Conservation (phyloP, 768 basidiomycete genomes). For the Kwoniella sp. region DNA sequence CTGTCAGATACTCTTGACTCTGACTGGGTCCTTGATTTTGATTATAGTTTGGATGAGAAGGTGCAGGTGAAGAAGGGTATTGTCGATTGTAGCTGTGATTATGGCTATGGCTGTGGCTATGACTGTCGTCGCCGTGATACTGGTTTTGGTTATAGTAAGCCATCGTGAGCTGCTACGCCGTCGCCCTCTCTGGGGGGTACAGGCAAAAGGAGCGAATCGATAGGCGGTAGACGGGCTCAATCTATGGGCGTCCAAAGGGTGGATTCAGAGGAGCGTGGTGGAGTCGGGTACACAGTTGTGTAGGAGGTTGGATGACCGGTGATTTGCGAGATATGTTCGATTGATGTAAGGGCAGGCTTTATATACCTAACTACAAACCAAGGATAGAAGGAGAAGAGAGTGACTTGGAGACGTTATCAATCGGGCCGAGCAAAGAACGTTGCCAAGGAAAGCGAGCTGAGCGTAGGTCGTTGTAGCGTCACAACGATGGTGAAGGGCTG, state of each 20-base stretch:
- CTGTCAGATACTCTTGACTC: neutral
- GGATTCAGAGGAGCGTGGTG: neutral
- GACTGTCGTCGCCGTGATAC: neutral
- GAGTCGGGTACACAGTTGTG: neutral
- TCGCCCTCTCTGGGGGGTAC: neutral
- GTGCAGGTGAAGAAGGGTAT: neutral
- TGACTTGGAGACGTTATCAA: no score
- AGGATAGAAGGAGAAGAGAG: neutral
- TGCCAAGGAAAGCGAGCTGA: no score
- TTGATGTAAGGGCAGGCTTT: neutral
- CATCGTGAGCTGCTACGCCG: neutral
- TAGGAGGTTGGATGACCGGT: neutral
- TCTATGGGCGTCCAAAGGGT: neutral
- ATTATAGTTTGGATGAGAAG: neutral
- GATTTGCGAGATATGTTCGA: neutral
- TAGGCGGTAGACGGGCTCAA: neutral
- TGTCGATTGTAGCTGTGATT: neutral
- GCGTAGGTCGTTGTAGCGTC: no score
- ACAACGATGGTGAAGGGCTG: no score
- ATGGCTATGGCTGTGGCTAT: neutral
- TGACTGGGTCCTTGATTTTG: neutral
- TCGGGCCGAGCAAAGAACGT: neutral
- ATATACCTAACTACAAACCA: neutral
- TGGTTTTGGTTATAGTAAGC: neutral
- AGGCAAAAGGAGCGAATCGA: neutral